Evolutionary conservation across 1,284 basidiomycete genomes (phyloP).

Genomic region (Ustilago nuda): DNA sequence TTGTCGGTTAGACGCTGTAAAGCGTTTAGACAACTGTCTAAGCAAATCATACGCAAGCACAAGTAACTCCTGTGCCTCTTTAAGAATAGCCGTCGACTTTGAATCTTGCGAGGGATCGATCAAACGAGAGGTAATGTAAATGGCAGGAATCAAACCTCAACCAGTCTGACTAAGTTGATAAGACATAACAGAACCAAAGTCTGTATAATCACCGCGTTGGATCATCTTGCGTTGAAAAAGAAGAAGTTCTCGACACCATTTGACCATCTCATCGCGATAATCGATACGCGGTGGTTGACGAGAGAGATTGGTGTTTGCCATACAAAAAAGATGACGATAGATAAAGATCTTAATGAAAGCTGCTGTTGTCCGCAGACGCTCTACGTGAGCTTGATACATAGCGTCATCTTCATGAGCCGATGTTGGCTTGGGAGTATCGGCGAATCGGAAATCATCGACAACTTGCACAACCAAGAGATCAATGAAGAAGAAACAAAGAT

Average conservation of each 20-base stretch:
- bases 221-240: conserved; percentile 55
- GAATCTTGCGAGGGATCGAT: conserved; percentile 48
- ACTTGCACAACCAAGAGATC: conserved; percentile 3
- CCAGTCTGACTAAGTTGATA: conserved; percentile 51
- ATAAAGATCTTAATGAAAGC: conserved; percentile 56
- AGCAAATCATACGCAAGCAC: conserved; percentile 51
- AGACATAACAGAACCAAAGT: conserved; percentile 54
- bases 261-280: conserved; percentile 53
- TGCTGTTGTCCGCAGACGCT: conserved; percentile 44
- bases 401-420: conserved; percentile 45
- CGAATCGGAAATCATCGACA: conserved; percentile 40
- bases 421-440: conserved; percentile 42
- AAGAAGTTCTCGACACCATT: conserved; percentile 49
- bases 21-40: conserved; percentile 32
- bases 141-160: conserved; percentile 48
- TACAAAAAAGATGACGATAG: conserved; percentile 40
- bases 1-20: conserved; percentile 47
- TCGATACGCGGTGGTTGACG: conserved; percentile 45
- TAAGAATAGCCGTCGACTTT: conserved; percentile 31
- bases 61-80: conserved; percentile 47
- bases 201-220: conserved; percentile 45
- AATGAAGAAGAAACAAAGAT: not conserved
- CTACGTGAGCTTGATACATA: conserved; percentile 47
- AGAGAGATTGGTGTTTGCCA: conserved; percentile 38
- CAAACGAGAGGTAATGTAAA: conserved; percentile 48